These are phyloP conservation scores for Arctostaphylos glauca DNA, from an alignment of 148 eudicot genomes.

Conservation along the genomic window DNA sequence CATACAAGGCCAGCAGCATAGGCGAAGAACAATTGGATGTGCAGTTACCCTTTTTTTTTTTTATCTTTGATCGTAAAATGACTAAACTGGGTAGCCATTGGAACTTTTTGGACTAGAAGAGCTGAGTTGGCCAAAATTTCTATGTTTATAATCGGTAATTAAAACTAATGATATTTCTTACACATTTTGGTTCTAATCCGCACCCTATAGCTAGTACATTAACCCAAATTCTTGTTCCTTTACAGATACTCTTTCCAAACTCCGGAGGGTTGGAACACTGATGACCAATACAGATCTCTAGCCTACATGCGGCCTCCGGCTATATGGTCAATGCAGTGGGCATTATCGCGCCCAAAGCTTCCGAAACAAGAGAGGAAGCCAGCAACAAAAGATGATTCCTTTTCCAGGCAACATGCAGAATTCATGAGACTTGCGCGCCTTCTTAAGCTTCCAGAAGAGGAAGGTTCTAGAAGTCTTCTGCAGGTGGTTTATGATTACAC, in stretches of 20 bases:
- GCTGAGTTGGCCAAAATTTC: neutral
- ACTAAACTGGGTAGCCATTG: neutral
- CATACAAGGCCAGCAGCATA: too few relatives aligned
- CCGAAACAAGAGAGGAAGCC: slow-evolving; percentile 21
- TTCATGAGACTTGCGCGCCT: slow-evolving; percentile 38
- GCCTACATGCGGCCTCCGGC: slow-evolving; percentile 58
- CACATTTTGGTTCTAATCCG: neutral
- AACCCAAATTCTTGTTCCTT: neutral
- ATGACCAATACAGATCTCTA: slow-evolving; percentile 44
- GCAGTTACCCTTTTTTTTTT: neutral
- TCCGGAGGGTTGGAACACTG: slow-evolving; percentile 50
- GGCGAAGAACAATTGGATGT: neutral
- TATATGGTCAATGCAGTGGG: slow-evolving; percentile 71
- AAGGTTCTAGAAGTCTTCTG: slow-evolving; percentile 31
- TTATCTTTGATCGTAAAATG: neutral
- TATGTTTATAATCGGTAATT: neutral
- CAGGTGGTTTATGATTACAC: slow-evolving; percentile 41
- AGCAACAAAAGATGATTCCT: slow-evolving; percentile 30
- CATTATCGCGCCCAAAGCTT: slow-evolving; percentile 36
- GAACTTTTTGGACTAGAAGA: neutral
- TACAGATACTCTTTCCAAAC: slow-evolving; percentile 49
- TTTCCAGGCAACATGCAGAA: slow-evolving; percentile 31
- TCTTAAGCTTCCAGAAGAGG: slow-evolving; percentile 43
- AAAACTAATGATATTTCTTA: neutral
- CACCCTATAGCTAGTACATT: too few relatives aligned